These are phyloP conservation scores for Selaginella tamariscina DNA, from an alignment of 75 land plant species.

Conservation along the genomic window DNA sequence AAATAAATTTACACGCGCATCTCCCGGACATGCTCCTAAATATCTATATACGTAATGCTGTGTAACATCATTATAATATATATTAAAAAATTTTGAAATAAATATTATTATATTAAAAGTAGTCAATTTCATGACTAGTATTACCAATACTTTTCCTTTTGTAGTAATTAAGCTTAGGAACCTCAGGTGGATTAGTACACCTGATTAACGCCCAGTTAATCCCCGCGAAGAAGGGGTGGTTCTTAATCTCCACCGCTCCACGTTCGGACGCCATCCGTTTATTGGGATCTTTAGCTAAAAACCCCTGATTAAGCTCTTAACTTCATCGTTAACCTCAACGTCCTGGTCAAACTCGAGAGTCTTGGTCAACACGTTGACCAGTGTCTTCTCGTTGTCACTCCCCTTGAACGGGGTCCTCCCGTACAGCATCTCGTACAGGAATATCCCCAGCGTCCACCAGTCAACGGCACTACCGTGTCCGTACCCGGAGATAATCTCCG, in stretches of 20 bases:
- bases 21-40: too few relatives aligned
- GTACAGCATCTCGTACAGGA: conserved; percentile 52
- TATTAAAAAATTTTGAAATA: too few relatives aligned
- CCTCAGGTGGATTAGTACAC: conserved; percentile 39
- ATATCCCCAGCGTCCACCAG: conserved; percentile 84
- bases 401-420: conserved; percentile 77
- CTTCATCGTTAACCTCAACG: conserved; percentile 13
- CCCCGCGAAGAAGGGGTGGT: conserved; percentile 70
- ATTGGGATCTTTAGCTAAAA: conserved; percentile 45
- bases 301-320: conserved; percentile 38
- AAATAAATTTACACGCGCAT: too few relatives aligned
- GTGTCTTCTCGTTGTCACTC: conserved; percentile 45
- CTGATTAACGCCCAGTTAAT: conserved; percentile 64
- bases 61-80: too few relatives aligned
- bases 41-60: too few relatives aligned
- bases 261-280: conserved; percentile 40
- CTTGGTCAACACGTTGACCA: conserved; percentile 38
- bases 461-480: conserved; percentile 78
- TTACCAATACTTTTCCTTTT: neutral
- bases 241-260: conserved; percentile 55
- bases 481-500: conserved; percentile 44
- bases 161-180: conserved; percentile 17
- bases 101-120: too few relatives aligned
- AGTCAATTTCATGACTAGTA: neutral
- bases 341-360: conserved; percentile 26